Base-by-base conservation (phyloP, 2,329 filamentous ascomycete species). In the Fusarium torreyae region DNA sequence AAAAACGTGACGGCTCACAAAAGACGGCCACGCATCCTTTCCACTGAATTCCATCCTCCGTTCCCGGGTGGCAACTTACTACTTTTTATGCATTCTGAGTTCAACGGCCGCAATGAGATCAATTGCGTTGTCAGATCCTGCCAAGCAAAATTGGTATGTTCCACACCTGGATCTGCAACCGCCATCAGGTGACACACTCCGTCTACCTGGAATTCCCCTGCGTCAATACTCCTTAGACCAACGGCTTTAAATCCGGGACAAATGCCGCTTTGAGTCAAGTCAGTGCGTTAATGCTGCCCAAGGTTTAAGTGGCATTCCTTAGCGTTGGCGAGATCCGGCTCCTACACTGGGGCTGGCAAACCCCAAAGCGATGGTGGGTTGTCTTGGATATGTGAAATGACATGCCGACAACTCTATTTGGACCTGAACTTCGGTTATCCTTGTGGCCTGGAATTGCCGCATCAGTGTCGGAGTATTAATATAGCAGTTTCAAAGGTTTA, bases 281-380 rank as follows among this genome's bases (percentile, higher is more conserved):
- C 3, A 3, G 18, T 9, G 11, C 50, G 14, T 14, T 43, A 33
- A 22, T 46, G 9, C 1, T 8, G 2, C 4, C 28, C 28, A 63
- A 58, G 13, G 61, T 66, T 69, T 51, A 7, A 8, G 5, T 50
- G 14, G 5, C 66, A 62, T 69, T 69, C 66, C 66, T 66, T 1
- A 7, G 28, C 11, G 28, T 44, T 34, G n/a, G 36, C 8, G 14
- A 33, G 7, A 31, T 31, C 10, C 28, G 10, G 28, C 28, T 3
- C 36, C 8, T 50, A 33, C 8, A 22, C 20, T 7, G 14, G 48
- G 52, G 38, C 24, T 56, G 60, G 50, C 24, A 50, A 56, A 44
- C 20, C 8, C 13, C 9, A 43, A n/a, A 8, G 11, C 22, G 34
- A 39, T 20, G 43, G 28, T 33, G 36, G 20, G 13, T n/a, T 45